Percentiles rank a stretch among this genome's conserved stretches.
These are phyloP conservation scores for Candida odintsovae DNA, from an alignment of 805 yeast genomes.

Conservation along the genomic window DNA sequence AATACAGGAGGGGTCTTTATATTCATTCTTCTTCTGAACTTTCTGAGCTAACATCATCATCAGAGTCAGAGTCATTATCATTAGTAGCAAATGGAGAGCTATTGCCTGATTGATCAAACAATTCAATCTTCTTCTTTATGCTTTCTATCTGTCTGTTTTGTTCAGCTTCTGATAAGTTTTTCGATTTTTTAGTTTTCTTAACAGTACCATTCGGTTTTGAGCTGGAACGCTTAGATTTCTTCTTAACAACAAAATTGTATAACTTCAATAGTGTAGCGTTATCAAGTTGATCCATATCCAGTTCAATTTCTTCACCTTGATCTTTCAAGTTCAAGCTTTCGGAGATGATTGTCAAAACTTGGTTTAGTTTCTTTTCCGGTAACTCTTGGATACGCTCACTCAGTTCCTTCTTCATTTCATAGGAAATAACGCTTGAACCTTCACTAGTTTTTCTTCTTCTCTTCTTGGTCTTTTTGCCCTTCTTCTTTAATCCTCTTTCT, in stretches of 20 bases:
- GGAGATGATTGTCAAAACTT: constrained; percentile 79
- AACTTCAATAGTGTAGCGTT: constrained; percentile 76
- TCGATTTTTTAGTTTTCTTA: constrained; percentile 41
- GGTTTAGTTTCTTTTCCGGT: constrained; percentile 75
- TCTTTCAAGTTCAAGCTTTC: constrained; percentile 59
- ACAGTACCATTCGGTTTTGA: constrained; percentile 4
- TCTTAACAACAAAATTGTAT: constrained; percentile 73
- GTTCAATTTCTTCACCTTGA: constrained; percentile 86
- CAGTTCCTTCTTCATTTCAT: constrained; percentile 94
- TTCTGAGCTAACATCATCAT: constrained; percentile 56
- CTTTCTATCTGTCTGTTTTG: constrained; percentile 62
- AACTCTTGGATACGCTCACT: constrained; percentile 76
- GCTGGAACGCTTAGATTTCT: constrained; percentile 16
- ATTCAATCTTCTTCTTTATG: constrained; percentile 69
- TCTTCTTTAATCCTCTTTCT: constrained; percentile 44
- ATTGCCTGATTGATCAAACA: constrained; percentile 40
- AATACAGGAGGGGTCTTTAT: neutral
- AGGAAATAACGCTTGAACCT: constrained; percentile 51
- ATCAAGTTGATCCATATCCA: constrained; percentile 91
- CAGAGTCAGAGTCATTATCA: constrained; percentile 34
- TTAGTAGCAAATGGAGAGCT: constrained; percentile 22
- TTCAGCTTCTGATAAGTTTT: constrained; percentile 60
- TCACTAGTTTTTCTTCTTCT: constrained; percentile 24
- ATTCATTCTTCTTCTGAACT: constrained; percentile 67
- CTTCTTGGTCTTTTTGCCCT: constrained; percentile 31